A percentile compares a stretch with the other conserved stretches of the same genome.
Conservation (phyloP, 2,329 filamentous ascomycete species). For the Chrysoporthe cubensis region DNA sequence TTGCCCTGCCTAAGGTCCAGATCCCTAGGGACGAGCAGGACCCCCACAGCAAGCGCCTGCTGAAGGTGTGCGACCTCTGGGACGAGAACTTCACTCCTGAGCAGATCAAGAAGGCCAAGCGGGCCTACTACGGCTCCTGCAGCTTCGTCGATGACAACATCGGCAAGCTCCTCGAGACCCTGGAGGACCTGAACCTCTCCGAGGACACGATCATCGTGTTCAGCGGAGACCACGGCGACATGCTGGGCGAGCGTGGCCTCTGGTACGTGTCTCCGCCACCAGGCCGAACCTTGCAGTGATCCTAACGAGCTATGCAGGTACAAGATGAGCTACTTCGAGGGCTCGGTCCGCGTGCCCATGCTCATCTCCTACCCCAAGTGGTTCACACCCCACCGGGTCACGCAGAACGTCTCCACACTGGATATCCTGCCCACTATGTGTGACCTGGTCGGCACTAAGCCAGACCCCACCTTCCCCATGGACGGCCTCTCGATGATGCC, state of each 20-base stretch:
- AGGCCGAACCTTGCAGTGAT: too few species aligned
- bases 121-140: slow-evolving; percentile 91
- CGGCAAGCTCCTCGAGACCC: slow-evolving; percentile 75
- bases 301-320: slow-evolving; percentile 40
- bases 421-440: slow-evolving; percentile 89
- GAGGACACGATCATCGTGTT: slow-evolving; percentile 92
- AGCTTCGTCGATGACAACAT: slow-evolving; percentile 95
- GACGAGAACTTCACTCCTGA: slow-evolving; percentile 82
- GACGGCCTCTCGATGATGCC: slow-evolving; percentile 82
- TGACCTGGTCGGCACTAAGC: slow-evolving; percentile 75
- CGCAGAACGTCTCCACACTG: slow-evolving; percentile 85
- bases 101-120: slow-evolving; percentile 81
- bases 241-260: slow-evolving; percentile 88
- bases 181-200: slow-evolving; percentile 78
- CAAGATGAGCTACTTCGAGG: slow-evolving; percentile 98
- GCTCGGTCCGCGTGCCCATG: slow-evolving; percentile 85
- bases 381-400: slow-evolving; percentile 76
- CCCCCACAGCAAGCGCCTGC: slow-evolving; percentile 81
- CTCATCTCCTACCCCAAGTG: slow-evolving; percentile 78
- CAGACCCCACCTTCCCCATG: slow-evolving; percentile 75
- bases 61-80: slow-evolving; percentile 87
- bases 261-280: slow-evolving; percentile 58
- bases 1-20: slow-evolving; percentile 76
- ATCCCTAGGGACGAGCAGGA: slow-evolving; percentile 84
- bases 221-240: slow-evolving; percentile 92